Base-by-base conservation (phyloP, 371 early-diverging fungal species). In the Zychaea mexicana region DNA sequence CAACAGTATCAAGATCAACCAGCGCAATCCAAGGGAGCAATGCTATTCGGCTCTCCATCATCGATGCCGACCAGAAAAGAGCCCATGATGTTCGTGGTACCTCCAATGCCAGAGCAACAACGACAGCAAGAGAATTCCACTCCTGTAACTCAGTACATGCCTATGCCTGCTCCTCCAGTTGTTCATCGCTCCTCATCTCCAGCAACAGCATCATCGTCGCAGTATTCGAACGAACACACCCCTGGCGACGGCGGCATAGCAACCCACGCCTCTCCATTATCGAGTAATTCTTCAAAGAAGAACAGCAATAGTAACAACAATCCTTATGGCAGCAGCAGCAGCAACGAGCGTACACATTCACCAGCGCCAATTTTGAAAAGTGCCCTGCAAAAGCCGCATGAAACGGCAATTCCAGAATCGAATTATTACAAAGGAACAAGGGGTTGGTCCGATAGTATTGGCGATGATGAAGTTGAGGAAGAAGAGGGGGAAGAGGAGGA, bases 41-140 rank as follows among this genome's bases (percentile, higher is more conserved):
- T 24, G 9, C 32, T 31, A 3, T 46, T 30, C 30, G n/a, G 28
- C 6, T 52, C 62, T 53, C 24, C 62, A 15, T 49, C 46, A 13
- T 31, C 46, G 13, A 17, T 28, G 10, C 24, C 58, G 22, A 24
- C 42, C 4, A 19, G 32, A 47, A 57, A 64, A 19, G 57, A 52
- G 0, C 64, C 64, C 2, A 56, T 64, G 38, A 64, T 55, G 64
- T 57, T 57, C 22, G 24, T 64, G 10, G 47, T 52, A 2, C 65
- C 65, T 45, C 60, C 49, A 9, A 8, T 19, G 38, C 53, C 32
- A 24, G 55, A 46, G 42, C 32, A 30, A n/a, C 61, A 22, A 33
- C 60, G 2, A 32, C 47, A 22, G 24, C 55, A 26, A 52, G 12
- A 26, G 6, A 5, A 8, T 8, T n/a, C 28, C 9, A 32, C 55